These are phyloP conservation scores for Lactarius indigo DNA, from an alignment of 768 basidiomycete species.

Conservation along the genomic window DNA sequence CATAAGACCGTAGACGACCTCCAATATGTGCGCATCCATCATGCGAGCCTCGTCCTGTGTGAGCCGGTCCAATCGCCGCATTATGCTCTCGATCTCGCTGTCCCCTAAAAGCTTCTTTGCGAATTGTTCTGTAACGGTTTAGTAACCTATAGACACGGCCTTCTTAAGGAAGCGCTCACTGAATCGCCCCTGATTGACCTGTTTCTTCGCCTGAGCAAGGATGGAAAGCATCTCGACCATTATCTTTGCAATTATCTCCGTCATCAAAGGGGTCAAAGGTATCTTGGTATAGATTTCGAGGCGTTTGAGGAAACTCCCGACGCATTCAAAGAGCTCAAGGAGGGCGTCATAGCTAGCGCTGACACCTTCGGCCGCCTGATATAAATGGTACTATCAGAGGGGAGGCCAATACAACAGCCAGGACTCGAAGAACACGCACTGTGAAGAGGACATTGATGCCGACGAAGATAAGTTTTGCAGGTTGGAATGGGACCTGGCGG, in stretches of 20 bases:
- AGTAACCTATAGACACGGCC: slow-evolving; percentile 22
- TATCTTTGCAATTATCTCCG: background rate
- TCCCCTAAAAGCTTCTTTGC: slow-evolving; percentile 1
- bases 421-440: background rate
- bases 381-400: background rate
- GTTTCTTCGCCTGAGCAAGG: background rate
- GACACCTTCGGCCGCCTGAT: background rate
- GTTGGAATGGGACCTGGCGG: background rate
- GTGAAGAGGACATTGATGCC: background rate
- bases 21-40: background rate
- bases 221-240: background rate
- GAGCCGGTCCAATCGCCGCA: slow-evolving; percentile 2
- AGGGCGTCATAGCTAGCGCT: background rate
- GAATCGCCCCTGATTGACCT: background rate
- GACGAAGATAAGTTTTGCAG: background rate
- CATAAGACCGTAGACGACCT: background rate
- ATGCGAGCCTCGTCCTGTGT: slow-evolving; percentile 3
- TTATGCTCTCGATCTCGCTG: background rate
- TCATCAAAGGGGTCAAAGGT: background rate
- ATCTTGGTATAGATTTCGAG: background rate
- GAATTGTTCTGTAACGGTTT: background rate
- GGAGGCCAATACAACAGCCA: no score
- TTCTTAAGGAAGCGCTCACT: background rate
- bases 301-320: background rate
- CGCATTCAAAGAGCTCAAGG: background rate